Conservation (phyloP, 352 stramenopile genomes). For the Globisporangium viniferum region DNA sequence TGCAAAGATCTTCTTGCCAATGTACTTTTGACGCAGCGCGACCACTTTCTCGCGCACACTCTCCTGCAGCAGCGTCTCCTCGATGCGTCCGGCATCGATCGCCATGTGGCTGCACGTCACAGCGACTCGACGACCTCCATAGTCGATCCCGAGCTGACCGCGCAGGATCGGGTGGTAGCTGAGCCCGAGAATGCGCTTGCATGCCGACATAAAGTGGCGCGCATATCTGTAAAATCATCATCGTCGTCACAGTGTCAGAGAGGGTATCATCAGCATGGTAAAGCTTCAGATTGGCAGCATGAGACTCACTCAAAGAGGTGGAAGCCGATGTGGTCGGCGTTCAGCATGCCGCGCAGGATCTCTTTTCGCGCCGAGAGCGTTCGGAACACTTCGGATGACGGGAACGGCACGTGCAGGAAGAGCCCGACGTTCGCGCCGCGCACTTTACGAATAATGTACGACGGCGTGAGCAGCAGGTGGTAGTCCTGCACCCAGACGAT, state of each 20-base stretch:
- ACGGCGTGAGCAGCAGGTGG: constrained; percentile 96
- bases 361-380: constrained; percentile 93
- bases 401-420: constrained; percentile 98
- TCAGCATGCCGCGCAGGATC: constrained; percentile 87
- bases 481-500: constrained; percentile 98
- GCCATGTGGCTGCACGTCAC: constrained; percentile 95
- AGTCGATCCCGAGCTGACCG: constrained; percentile 92
- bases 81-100: constrained; percentile 56
- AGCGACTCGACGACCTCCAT: constrained; percentile 91
- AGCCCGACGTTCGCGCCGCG: constrained; percentile 92
- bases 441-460: constrained; percentile 90
- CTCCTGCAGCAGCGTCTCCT: constrained; percentile 39
- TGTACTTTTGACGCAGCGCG: constrained; percentile 53
- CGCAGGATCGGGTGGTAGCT: constrained; percentile 91
- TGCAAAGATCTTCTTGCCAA: constrained; percentile 86
- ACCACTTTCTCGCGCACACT: constrained; percentile 55
- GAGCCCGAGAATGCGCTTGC: constrained; percentile 92
- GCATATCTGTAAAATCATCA: constrained; percentile 30
- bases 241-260: neutral
- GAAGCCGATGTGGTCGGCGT: constrained; percentile 92
- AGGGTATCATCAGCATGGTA: neutral
- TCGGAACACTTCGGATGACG: constrained; percentile 97
- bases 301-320: constrained; percentile 89
- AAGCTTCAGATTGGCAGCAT: neutral
- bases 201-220: constrained; percentile 90